Evolutionary conservation across 1,284 basidiomycete genomes (phyloP).

Genomic region (Sanghuangporus baumii): DNA sequence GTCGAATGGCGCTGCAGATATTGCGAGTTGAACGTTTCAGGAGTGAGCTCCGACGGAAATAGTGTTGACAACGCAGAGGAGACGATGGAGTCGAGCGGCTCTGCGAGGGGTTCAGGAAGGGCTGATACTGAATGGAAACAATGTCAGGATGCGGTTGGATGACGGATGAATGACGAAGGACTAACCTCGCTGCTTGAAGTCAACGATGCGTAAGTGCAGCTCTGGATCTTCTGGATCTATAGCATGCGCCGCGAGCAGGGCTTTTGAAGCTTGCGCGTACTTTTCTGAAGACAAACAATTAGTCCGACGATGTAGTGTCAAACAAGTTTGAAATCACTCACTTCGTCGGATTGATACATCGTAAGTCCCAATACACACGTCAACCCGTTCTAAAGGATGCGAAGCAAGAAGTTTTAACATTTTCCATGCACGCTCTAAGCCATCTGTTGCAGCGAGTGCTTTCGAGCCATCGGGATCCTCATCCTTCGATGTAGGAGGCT

Average conservation of each 20-base stretch:
- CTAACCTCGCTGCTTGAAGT: constrained; percentile 56
- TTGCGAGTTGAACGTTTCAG: constrained; percentile 68
- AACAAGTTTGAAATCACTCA: constrained; percentile 32
- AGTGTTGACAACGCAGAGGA: constrained; percentile 43
- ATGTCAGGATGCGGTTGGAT: not conserved
- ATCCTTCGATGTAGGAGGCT: constrained; percentile 57
- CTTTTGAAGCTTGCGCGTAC: constrained; percentile 72
- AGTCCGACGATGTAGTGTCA: not conserved
- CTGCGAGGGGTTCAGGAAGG: constrained; percentile 35
- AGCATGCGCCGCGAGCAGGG: constrained; percentile 54
- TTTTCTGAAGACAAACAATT: constrained; percentile 47
- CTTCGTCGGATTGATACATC: constrained; percentile 79
- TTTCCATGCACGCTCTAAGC: constrained; percentile 74
- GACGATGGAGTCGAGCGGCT: constrained; percentile 41
- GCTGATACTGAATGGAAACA: constrained; percentile 32
- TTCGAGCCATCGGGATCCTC: constrained; percentile 82
- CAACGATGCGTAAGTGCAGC: constrained; percentile 66
- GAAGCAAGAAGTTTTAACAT: constrained; percentile 64
- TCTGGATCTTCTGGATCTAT: constrained; percentile 59
- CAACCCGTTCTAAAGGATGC: constrained; percentile 47
- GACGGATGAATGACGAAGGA: not conserved
- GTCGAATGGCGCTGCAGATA: constrained; percentile 61
- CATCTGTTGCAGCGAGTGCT: constrained; percentile 58
- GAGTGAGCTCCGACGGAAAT: constrained; percentile 50
- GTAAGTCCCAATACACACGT: constrained; percentile 73